Evolutionary conservation across 768 basidiomycete species (phyloP).

Genomic region (Mrakia hoshinonis): DNA sequence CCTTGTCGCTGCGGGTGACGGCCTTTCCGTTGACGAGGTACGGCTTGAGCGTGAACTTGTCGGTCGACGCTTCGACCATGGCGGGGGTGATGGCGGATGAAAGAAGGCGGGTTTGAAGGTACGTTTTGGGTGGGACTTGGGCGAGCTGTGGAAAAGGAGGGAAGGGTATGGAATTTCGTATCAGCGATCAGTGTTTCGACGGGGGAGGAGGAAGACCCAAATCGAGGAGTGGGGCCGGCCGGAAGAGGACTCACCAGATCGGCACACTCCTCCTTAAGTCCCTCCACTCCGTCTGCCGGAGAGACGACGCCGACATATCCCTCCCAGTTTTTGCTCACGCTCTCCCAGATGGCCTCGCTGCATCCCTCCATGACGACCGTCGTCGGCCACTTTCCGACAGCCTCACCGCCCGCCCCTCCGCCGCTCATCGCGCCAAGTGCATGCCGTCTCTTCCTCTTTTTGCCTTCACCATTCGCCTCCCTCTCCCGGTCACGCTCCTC

Average conservation of each 20-base stretch:
- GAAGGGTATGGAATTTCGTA: neutral
- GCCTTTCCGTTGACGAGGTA: neutral
- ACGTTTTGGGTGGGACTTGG: neutral
- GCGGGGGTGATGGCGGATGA: neutral
- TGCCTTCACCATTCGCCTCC: neutral
- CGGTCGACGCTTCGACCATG: neutral
- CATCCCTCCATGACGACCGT: neutral
- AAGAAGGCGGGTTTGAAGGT: neutral
- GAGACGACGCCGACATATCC: neutral
- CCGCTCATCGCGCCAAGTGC: neutral
- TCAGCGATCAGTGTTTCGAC: too few relatives aligned
- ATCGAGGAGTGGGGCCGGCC: neutral
- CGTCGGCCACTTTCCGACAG: neutral
- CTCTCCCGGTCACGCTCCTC: neutral
- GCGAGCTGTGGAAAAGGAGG: neutral
- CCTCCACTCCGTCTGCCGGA: neutral
- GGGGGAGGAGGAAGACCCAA: neutral
- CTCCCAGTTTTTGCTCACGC: slow-evolving; percentile 1
- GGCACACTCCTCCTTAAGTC: neutral
- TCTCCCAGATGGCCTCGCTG: neutral
- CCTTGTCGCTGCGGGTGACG: neutral
- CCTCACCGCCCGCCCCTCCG: neutral
- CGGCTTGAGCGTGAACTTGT: slow-evolving; percentile 1
- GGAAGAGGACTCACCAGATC: neutral
- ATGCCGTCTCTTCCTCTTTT: neutral